Evolutionary conservation across 2,329 filamentous ascomycete genomes (phyloP).

Genomic region (Raffaelea deltoideospora): DNA sequence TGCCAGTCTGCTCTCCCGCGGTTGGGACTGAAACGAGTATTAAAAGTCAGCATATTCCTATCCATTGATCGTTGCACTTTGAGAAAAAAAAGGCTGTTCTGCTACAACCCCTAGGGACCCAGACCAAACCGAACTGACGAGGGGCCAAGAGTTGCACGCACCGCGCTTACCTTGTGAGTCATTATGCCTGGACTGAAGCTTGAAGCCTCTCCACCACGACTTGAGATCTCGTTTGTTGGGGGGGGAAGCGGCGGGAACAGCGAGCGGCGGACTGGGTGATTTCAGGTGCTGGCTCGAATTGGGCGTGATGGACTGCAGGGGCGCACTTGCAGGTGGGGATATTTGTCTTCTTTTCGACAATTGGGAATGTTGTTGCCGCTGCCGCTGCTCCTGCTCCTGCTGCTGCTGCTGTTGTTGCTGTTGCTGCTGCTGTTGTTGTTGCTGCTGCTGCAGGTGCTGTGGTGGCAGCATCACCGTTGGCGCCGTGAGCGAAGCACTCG

Average conservation of each 20-base stretch:
- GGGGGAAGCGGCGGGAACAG: slow-evolving; percentile 42
- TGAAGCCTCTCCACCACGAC: slow-evolving; percentile 97
- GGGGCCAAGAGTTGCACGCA: no score
- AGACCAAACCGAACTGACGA: no score
- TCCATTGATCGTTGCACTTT: no score
- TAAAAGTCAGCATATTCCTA: no score
- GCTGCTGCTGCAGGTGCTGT: slow-evolving; percentile 1
- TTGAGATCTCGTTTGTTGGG: slow-evolving; percentile 78
- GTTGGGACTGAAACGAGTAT: no score
- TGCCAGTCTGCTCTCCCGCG: slow-evolving; percentile 35
- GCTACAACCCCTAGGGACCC: no score
- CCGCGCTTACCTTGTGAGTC: slow-evolving; percentile 22
- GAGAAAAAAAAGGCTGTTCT: background rate
- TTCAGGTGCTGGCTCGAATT: slow-evolving; percentile 2
- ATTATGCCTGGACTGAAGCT: slow-evolving; percentile 46
- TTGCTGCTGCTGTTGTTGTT: background rate
- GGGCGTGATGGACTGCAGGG: slow-evolving; percentile 4
- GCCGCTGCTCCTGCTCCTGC: background rate
- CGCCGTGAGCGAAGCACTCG: background rate
- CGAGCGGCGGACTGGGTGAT: no score
- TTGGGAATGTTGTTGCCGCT: background rate
- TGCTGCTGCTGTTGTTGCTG: background rate
- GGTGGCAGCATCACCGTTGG: slow-evolving; percentile 3
- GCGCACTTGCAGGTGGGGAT: background rate
- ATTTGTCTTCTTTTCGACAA: background rate